Conservation (phyloP, 495 filamentous ascomycete species). For the Barbatosphaeria neglecta region DNA sequence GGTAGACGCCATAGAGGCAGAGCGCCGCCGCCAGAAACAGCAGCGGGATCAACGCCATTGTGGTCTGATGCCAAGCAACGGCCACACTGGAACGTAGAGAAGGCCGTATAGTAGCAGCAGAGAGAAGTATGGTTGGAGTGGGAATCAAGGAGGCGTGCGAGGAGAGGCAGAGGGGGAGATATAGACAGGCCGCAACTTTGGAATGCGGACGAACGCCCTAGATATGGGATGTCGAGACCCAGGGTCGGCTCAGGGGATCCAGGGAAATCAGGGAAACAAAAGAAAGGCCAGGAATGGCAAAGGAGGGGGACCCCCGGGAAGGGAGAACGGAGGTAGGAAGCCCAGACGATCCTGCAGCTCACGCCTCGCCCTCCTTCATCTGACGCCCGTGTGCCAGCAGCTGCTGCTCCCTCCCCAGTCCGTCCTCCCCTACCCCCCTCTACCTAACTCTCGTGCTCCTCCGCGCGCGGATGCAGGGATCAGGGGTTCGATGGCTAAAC, state of each 20-base stretch:
- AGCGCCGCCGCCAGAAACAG: background rate
- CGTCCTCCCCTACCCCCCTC: background rate
- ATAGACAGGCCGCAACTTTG: background rate
- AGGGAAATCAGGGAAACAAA: no score
- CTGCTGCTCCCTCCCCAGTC: background rate
- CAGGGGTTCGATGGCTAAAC: background rate
- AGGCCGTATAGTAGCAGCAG: no score
- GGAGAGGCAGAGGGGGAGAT: no score
- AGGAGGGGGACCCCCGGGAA: background rate
- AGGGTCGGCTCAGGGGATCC: no score
- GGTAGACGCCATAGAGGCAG: slow-evolving; percentile 1
- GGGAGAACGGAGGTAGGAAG: background rate
- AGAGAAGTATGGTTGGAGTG: no score
- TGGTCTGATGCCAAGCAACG: background rate
- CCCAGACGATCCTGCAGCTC: background rate
- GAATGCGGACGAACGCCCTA: background rate
- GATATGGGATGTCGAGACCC: background rate
- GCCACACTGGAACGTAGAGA: no score
- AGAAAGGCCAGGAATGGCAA: no score
- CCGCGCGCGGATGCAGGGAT: background rate
- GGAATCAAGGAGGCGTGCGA: no score
- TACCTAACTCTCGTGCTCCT: background rate
- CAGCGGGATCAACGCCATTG: background rate
- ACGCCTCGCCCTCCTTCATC: background rate
- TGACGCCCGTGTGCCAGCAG: background rate